A percentile compares a stretch with the other conserved stretches of the same genome.
Conservation (phyloP, 768 basidiomycete species). For the Mycena amicta region DNA sequence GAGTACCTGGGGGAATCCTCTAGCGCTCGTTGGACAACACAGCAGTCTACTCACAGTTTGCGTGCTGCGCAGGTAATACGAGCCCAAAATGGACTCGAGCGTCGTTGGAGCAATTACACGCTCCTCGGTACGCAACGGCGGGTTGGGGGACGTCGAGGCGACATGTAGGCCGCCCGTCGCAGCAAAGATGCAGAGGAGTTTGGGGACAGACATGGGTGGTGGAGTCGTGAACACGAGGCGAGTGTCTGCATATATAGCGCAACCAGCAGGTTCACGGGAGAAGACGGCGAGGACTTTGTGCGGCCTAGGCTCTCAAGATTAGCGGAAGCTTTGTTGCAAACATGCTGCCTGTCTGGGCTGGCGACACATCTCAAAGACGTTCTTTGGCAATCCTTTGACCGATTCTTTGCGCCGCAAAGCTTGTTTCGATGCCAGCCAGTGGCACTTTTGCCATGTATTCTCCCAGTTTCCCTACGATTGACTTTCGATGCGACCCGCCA, state of each 20-base stretch:
- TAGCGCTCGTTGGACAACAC: background rate
- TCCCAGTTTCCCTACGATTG: no score
- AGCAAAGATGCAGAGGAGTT: constrained; percentile 13
- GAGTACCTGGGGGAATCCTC: background rate
- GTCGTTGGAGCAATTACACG: constrained; percentile 3
- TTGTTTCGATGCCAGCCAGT: background rate
- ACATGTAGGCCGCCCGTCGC: constrained; percentile 16
- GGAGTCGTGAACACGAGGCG: background rate
- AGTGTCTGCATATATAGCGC: background rate
- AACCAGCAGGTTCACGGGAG: constrained; percentile 1
- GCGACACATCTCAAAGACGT: no score
- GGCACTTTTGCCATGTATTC: no score
- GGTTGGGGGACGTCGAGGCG: constrained; percentile 19
- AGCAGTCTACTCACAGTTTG: constrained; percentile 10
- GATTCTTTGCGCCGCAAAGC: background rate
- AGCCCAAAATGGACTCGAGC: constrained; percentile 11
- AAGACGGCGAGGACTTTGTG: background rate
- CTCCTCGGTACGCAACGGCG: constrained; percentile 4
- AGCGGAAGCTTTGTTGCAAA: background rate
- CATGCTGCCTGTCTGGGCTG: background rate
- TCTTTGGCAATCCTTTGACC: no score
- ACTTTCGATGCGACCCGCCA: no score
- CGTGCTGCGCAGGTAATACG: constrained; percentile 1
- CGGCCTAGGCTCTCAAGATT: background rate
- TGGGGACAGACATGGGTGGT: constrained; percentile 8